Conservation (phyloP, 1,284 basidiomycete genomes). For the Rhizopogon parksii region DNA sequence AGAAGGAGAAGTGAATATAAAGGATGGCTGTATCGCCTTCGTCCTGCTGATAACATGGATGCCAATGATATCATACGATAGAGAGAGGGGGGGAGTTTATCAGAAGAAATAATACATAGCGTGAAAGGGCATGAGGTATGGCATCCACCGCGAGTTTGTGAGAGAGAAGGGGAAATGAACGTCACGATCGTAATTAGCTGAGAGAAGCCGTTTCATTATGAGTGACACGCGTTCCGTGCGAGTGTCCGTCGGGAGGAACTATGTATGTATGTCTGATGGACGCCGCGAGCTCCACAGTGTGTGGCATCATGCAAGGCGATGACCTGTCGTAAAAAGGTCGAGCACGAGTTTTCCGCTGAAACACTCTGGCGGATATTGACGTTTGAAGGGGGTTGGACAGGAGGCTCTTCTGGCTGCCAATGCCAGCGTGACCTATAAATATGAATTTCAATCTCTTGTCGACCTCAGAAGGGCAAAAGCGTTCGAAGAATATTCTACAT, state of each 20-base stretch:
- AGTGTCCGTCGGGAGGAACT: background rate
- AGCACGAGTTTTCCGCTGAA: too few relatives aligned
- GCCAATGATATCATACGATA: background rate
- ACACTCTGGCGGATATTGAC: too few relatives aligned
- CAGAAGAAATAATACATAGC: background rate
- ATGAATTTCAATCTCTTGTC: too few relatives aligned
- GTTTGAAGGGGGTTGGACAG: too few relatives aligned
- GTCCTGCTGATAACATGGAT: conserved; percentile 20
- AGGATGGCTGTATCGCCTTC: background rate
- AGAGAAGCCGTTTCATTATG: background rate
- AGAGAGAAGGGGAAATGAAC: background rate
- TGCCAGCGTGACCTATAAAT: too few relatives aligned
- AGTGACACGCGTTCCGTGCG: background rate
- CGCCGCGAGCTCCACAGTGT: too few relatives aligned
- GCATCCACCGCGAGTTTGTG: too few relatives aligned
- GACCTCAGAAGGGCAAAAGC: too few relatives aligned
- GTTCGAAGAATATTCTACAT: too few relatives aligned
- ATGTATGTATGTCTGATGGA: background rate
- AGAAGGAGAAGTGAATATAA: conserved; percentile 7
- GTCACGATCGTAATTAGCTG: background rate
- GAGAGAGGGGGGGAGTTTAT: background rate
- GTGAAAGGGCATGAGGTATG: background rate
- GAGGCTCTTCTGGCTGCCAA: too few relatives aligned
- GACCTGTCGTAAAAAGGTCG: too few relatives aligned
- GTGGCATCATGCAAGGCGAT: too few relatives aligned